Conservation (phyloP, 2,329 filamentous ascomycete species). For the Lachnellula arida region DNA sequence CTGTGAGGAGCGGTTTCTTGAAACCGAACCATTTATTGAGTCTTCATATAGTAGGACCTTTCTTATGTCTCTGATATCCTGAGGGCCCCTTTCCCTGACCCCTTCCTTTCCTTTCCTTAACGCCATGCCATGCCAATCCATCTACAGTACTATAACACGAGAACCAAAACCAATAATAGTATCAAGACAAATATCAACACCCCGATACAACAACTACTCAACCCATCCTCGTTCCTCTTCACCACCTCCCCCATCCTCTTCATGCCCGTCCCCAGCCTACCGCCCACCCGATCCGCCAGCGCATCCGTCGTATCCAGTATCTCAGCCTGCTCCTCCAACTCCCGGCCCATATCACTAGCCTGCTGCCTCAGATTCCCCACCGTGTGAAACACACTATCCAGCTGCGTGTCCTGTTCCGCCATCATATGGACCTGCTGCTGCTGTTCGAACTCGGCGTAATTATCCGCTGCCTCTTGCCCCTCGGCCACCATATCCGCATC, state of each 20-base stretch:
- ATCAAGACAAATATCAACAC: slow-evolving; percentile 86
- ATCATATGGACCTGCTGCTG: slow-evolving; percentile 88
- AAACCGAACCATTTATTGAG: no score
- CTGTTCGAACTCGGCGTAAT: slow-evolving; percentile 80
- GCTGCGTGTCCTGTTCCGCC: slow-evolving; percentile 87
- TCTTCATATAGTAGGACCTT: no score
- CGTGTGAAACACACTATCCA: slow-evolving; percentile 89
- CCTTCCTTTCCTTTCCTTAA: slow-evolving; percentile 1
- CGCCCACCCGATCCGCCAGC: slow-evolving; percentile 80
- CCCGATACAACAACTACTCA: slow-evolving; percentile 86
- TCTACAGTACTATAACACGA: slow-evolving; percentile 45
- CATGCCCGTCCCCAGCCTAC: slow-evolving; percentile 79
- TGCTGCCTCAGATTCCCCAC: slow-evolving; percentile 87
- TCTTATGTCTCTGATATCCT: neutral
- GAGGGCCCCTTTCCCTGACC: neutral
- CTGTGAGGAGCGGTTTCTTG: no score
- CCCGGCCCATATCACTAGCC: slow-evolving; percentile 92
- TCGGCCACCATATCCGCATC: slow-evolving; percentile 29
- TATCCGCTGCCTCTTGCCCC: slow-evolving; percentile 36
- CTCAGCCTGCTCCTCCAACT: slow-evolving; percentile 90
- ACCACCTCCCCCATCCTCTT: slow-evolving; percentile 83
- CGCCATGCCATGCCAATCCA: neutral
- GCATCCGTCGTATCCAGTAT: slow-evolving; percentile 83
- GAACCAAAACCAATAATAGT: slow-evolving; percentile 73
- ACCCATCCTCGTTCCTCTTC: slow-evolving; percentile 80